Evolutionary conservation across 768 basidiomycete species (phyloP).

Genomic region (Phylloporus sp.): DNA sequence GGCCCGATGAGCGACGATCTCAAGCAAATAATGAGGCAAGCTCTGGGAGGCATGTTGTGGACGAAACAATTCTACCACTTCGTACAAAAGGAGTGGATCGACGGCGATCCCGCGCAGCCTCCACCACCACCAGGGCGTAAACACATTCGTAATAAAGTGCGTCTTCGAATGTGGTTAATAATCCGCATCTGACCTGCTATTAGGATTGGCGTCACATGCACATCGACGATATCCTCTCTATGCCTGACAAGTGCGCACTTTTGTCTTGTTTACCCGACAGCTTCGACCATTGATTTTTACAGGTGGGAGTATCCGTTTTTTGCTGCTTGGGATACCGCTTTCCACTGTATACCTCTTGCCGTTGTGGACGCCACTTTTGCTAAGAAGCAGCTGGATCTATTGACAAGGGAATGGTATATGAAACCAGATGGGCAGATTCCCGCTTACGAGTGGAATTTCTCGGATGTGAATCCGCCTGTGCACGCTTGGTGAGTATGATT

Average conservation of each 20-base stretch:
- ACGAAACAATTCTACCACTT: constrained; percentile 97
- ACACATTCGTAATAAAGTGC: constrained; percentile 74
- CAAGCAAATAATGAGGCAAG: constrained; percentile 95
- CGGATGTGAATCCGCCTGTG: constrained; percentile 97
- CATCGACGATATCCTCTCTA: constrained; percentile 92
- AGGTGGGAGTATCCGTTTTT: constrained; percentile 99
- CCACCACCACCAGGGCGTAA: constrained; percentile 90
- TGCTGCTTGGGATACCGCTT: constrained; percentile 98
- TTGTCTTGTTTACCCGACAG: neutral
- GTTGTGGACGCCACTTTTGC: constrained; percentile 94
- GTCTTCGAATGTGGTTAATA: constrained; percentile 16
- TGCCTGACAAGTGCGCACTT: constrained; percentile 89
- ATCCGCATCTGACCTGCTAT: neutral
- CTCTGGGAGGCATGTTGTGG: constrained; percentile 96
- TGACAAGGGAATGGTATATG: constrained; percentile 99
- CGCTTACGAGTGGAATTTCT: constrained; percentile 99
- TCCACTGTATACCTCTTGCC: constrained; percentile 97
- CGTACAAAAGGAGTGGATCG: constrained; percentile 94
- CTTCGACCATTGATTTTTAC: constrained; percentile 5
- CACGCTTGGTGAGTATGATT: constrained; percentile 76
- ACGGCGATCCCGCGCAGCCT: constrained; percentile 94
- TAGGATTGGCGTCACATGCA: constrained; percentile 97
- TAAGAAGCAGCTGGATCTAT: constrained; percentile 93
- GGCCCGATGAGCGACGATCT: constrained; percentile 90
- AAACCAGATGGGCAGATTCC: constrained; percentile 98